These are phyloP conservation scores for Phytophthora niederhauseri DNA, from an alignment of 352 stramenopile genomes.

Conservation along the genomic window DNA sequence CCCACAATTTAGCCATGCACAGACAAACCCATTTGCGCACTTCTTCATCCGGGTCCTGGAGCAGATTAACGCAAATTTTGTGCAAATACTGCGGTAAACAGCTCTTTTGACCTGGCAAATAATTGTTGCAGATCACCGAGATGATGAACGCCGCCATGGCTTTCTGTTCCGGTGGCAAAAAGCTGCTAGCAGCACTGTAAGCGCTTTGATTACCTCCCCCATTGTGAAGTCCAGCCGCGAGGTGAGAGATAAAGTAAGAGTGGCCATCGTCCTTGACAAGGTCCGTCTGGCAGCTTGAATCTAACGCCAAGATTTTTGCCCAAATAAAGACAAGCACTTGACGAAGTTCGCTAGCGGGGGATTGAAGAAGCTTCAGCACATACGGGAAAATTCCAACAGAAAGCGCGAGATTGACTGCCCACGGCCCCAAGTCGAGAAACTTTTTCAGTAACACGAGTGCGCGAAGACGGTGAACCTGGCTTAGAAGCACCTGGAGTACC, in stretches of 20 bases:
- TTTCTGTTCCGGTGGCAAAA: slow-evolving; percentile 92
- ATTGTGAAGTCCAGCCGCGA: slow-evolving; percentile 76
- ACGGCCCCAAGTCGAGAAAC: slow-evolving; percentile 96
- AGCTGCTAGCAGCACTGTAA: slow-evolving; percentile 32
- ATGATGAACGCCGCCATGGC: slow-evolving; percentile 97
- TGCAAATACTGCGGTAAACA: slow-evolving; percentile 93
- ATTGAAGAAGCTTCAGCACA: slow-evolving; percentile 98
- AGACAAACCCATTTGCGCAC: slow-evolving; percentile 90
- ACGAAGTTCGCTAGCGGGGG: slow-evolving; percentile 94
- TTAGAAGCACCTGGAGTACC: slow-evolving; percentile 97
- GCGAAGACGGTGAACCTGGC: slow-evolving; percentile 96
- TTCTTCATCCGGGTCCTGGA: slow-evolving; percentile 66
- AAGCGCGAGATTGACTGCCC: slow-evolving; percentile 91
- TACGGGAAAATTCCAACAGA: slow-evolving; percentile 99
- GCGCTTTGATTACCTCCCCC: slow-evolving; percentile 30
- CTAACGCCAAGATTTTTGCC: slow-evolving; percentile 96
- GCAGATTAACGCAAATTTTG: slow-evolving; percentile 75
- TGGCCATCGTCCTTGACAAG: slow-evolving; percentile 97
- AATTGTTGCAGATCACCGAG: slow-evolving; percentile 94
- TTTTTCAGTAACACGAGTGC: slow-evolving; percentile 95
- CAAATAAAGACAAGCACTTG: slow-evolving; percentile 95
- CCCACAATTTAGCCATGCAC: slow-evolving; percentile 95
- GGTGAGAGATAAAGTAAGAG: slow-evolving; percentile 96
- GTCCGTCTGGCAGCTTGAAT: slow-evolving; percentile 96
- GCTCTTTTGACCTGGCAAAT: slow-evolving; percentile 91